phyloP scores from a whole-genome alignment of 2,329 filamentous ascomycete species.

The Lachnellula willkommii region DNA sequence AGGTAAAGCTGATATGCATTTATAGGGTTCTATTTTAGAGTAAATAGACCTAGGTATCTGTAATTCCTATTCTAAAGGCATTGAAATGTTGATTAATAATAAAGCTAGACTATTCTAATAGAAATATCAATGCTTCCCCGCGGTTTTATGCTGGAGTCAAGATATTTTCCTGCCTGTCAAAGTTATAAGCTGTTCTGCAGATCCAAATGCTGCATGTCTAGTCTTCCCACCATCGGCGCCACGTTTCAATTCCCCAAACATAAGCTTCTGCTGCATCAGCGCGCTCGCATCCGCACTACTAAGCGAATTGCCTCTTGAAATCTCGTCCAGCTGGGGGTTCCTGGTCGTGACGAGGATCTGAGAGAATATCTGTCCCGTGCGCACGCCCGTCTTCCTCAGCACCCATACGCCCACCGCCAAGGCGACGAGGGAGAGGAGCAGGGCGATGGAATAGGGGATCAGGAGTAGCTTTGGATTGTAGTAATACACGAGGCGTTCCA shows the following conservation, averaged over 20 bases:
- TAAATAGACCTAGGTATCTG: too few species aligned
- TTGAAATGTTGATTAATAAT: too few species aligned
- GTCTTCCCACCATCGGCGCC: neutral
- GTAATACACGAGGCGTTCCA: neutral
- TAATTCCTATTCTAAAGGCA: too few species aligned
- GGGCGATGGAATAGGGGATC: neutral
- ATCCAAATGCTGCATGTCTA: neutral
- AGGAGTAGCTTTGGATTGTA: neutral
- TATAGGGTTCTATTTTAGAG: too few species aligned
- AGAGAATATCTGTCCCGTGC: neutral
- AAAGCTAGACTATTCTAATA: too few species aligned
- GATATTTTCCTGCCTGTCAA: neutral
- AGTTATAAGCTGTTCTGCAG: neutral
- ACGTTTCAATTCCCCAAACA: conserved; percentile 1
- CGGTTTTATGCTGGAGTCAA: neutral
- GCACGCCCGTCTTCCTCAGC: neutral
- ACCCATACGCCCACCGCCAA: neutral
- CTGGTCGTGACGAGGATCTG: neutral
- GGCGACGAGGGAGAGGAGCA: neutral
- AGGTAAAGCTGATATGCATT: too few species aligned
- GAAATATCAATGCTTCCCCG: too few species aligned
- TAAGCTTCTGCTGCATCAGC: neutral
- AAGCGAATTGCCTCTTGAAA: neutral
- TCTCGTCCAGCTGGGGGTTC: neutral
- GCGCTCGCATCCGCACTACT: neutral